Conservation (phyloP, 2,329 filamentous ascomycete genomes). For the Colletotrichum cordylinicola region DNA sequence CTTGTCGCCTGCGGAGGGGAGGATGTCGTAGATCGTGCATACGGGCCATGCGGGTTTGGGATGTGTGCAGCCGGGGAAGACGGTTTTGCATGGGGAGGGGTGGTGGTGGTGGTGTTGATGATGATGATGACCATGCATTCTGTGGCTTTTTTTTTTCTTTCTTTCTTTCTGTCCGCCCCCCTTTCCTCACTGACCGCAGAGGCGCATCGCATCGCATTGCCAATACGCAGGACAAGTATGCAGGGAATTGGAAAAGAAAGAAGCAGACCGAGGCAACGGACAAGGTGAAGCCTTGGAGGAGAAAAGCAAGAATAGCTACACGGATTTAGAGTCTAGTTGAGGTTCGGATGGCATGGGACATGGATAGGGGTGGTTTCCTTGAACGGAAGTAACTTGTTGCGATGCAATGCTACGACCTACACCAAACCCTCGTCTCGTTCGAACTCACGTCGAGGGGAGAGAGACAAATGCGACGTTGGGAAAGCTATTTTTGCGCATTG, state of each 20-base stretch:
- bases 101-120: background rate
- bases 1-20: background rate
- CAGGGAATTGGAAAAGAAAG: background rate
- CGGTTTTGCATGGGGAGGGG: background rate
- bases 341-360: background rate
- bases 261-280: background rate
- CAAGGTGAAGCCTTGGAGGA: background rate
- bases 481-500: background rate
- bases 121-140: background rate
- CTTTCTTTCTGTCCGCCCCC: background rate
- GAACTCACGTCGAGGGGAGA: background rate
- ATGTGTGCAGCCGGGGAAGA: background rate
- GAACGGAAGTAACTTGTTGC: background rate
- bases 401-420: background rate
- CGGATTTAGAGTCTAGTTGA: background rate
- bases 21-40: slow-evolving; percentile 1
- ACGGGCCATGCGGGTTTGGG: background rate
- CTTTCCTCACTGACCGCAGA: background rate
- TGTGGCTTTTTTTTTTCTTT: background rate
- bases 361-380: background rate
- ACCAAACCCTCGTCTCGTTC: background rate
- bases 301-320: background rate
- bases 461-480: background rate
- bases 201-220: background rate
- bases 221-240: background rate